Evolutionary conservation across 2,329 filamentous ascomycete genomes (phyloP).

Genomic region (Dothistroma septosporum): DNA sequence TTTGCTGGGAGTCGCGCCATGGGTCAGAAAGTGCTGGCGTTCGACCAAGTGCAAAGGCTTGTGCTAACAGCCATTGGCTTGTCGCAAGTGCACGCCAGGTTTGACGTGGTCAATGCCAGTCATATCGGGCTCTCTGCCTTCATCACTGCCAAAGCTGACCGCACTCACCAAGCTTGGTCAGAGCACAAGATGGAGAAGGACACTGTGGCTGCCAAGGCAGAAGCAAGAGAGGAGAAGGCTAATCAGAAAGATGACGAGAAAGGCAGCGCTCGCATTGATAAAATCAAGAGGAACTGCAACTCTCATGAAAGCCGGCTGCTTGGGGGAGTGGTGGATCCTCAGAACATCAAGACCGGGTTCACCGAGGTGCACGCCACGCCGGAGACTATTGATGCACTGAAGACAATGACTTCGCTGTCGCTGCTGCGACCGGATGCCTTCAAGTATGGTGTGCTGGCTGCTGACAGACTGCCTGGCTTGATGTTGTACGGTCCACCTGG

Average conservation of each 20-base stretch:
- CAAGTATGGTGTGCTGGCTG: slow-evolving; percentile 85
- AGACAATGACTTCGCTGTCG: slow-evolving; percentile 82
- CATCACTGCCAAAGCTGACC: slow-evolving; percentile 23
- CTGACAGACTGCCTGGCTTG: slow-evolving; percentile 84
- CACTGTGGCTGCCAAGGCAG: neutral
- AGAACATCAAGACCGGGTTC: slow-evolving; percentile 82
- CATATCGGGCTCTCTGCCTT: slow-evolving; percentile 36
- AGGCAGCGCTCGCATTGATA: slow-evolving; percentile 36
- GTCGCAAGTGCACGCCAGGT: slow-evolving; percentile 36
- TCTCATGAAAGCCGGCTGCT: slow-evolving; percentile 79
- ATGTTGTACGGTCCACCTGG: slow-evolving; percentile 94
- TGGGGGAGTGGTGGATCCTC: slow-evolving; percentile 73
- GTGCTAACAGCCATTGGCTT: slow-evolving; percentile 52
- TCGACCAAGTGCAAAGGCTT: slow-evolving; percentile 57
- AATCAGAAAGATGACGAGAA: slow-evolving; percentile 3
- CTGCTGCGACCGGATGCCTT: slow-evolving; percentile 90
- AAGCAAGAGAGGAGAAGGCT: neutral
- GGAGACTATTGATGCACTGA: slow-evolving; percentile 81
- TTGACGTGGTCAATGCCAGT: slow-evolving; percentile 31
- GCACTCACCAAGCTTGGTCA: slow-evolving; percentile 15
- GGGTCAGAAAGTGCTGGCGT: slow-evolving; percentile 52
- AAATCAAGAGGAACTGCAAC: slow-evolving; percentile 58
- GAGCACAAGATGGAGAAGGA: slow-evolving; percentile 10
- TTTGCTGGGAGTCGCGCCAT: slow-evolving; percentile 38
- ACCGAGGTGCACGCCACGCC: slow-evolving; percentile 75